These are phyloP conservation scores for Plenodomus lindquistii DNA, from an alignment of 2,329 filamentous ascomycete genomes.

Conservation along the genomic window DNA sequence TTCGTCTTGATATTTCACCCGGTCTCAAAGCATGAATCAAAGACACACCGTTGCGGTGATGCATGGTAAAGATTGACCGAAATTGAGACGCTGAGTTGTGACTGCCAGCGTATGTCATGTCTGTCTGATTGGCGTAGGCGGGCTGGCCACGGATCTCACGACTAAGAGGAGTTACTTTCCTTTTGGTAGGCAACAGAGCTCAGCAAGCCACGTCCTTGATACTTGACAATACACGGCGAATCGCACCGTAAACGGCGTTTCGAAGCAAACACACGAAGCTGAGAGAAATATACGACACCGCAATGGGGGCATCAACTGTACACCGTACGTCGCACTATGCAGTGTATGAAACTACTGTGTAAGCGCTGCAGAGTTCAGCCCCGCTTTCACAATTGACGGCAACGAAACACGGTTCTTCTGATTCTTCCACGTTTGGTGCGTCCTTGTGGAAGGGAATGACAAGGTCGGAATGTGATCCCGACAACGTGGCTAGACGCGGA, in stretches of 20 bases:
- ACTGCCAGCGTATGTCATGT: neutral
- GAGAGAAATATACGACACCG: too few relatives aligned
- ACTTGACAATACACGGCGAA: too few relatives aligned
- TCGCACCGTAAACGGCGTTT: too few relatives aligned
- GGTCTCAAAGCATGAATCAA: too few relatives aligned
- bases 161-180: neutral
- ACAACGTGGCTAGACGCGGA: constrained; percentile 9
- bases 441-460: constrained; percentile 2
- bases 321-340: neutral
- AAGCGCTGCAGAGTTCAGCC: constrained; percentile 13
- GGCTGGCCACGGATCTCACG: neutral
- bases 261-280: too few relatives aligned
- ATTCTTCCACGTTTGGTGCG: constrained; percentile 18
- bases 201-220: too few relatives aligned
- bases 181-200: neutral
- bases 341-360: constrained; percentile 5
- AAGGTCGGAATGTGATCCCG: constrained; percentile 3
- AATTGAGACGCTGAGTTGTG: too few relatives aligned
- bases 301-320: too few relatives aligned
- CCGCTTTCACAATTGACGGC: constrained; percentile 13
- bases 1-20: too few relatives aligned
- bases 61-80: too few relatives aligned
- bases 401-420: constrained; percentile 19
- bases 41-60: too few relatives aligned
- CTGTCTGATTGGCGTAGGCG: neutral